Conservation (phyloP, 805 yeast species). For the Starmerella geochares region DNA sequence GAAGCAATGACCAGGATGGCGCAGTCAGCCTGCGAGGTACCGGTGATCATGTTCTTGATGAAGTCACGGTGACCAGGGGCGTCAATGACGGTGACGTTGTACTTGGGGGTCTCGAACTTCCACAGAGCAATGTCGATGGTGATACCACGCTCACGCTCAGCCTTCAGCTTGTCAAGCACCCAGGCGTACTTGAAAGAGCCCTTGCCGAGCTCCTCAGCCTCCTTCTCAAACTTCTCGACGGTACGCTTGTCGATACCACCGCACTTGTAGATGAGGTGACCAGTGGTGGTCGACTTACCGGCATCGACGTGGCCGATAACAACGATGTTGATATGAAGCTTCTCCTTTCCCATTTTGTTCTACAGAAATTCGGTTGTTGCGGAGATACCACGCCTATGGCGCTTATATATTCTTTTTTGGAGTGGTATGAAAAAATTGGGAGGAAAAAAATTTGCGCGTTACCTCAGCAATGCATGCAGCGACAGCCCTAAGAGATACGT, state of each 20-base stretch:
- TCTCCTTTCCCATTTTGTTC: conserved; percentile 68
- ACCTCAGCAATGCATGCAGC: conserved; percentile 17
- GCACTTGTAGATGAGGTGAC: conserved; percentile 98
- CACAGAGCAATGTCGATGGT: conserved; percentile 89
- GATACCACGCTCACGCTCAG: conserved; percentile 96
- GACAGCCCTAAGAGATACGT: conserved; percentile 19
- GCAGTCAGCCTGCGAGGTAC: conserved; percentile 90
- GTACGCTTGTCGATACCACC: conserved; percentile 98
- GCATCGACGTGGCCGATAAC: conserved; percentile 99
- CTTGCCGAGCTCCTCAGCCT: conserved; percentile 94
- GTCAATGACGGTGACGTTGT: conserved; percentile 82
- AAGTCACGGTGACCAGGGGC: conserved; percentile 96
- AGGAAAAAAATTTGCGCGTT: conserved; percentile 18
- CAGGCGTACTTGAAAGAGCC: conserved; percentile 97
- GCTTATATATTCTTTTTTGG: conserved; percentile 23
- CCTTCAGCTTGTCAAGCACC: conserved; percentile 92
- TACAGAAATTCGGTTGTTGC: conserved; percentile 5
- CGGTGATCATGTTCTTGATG: conserved; percentile 93
- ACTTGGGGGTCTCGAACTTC: conserved; percentile 86
- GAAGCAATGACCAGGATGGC: conserved; percentile 85
- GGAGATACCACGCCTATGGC: not conserved
- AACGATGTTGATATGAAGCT: conserved; percentile 98
- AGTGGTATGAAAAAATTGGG: conserved; percentile 15
- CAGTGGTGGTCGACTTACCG: conserved; percentile 97
- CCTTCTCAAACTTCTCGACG: conserved; percentile 95